Evolutionary conservation across 2,329 filamentous ascomycete genomes (phyloP).

Genomic region (Beauveria sp.): DNA sequence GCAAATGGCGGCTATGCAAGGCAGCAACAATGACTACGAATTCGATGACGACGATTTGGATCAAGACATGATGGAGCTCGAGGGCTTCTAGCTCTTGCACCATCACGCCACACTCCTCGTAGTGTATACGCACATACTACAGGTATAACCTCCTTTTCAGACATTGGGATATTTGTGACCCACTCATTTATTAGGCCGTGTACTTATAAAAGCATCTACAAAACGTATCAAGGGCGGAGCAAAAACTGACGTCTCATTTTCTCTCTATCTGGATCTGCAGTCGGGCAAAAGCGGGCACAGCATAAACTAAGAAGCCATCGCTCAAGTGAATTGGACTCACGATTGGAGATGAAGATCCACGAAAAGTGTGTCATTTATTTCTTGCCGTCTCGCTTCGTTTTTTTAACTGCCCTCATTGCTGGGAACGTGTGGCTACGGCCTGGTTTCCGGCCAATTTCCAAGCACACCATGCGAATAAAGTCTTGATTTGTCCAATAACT

Average conservation of each 20-base stretch:
- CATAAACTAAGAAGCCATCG: not conserved
- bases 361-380: not conserved
- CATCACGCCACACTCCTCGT: not conserved
- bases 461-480: constrained; percentile 82
- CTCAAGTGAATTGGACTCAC: not conserved
- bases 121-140: not conserved
- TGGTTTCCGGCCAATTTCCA: constrained; percentile 71
- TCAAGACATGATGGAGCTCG: constrained; percentile 48
- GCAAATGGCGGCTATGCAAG: constrained; percentile 13
- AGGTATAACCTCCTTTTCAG: not conserved
- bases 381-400: constrained; percentile 28
- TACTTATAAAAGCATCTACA: not conserved
- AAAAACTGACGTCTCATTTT: not conserved
- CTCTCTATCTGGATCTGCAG: not conserved
- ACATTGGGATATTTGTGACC: not conserved
- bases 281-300: not conserved
- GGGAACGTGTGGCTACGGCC: constrained; percentile 55
- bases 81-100: constrained; percentile 18
- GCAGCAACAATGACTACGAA: constrained; percentile 38
- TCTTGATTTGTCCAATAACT: constrained; percentile 87
- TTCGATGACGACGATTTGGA: constrained; percentile 47
- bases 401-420: constrained; percentile 52
- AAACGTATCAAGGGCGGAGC: not conserved
- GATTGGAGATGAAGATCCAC: not conserved
- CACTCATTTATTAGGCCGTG: not conserved